Evolutionary conservation across 805 yeast species (phyloP).

Genomic region (Kluyveromyces dobzhanskii): DNA sequence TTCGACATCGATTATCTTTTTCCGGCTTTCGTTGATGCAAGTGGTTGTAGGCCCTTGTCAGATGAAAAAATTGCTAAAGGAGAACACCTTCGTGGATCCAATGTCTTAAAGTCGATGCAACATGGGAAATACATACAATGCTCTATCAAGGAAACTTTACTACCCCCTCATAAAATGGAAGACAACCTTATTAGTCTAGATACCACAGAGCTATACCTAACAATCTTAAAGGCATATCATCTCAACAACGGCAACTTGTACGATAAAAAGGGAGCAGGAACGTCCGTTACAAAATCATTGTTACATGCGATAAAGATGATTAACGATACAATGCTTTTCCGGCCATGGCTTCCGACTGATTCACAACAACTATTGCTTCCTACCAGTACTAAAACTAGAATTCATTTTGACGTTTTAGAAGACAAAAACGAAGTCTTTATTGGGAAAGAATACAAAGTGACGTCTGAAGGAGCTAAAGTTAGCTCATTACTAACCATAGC

Average conservation of each 20-base stretch:
- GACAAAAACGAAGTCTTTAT: conserved; percentile 12
- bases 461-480: conserved; percentile 14
- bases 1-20: conserved; percentile 36
- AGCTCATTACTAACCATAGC: conserved; percentile 1
- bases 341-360: conserved; percentile 38
- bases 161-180: background rate
- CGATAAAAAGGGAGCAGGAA: background rate
- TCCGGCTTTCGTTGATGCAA: conserved; percentile 38
- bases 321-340: conserved; percentile 34
- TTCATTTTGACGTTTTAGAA: conserved; percentile 15
- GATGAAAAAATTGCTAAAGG: conserved; percentile 27
- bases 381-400: conserved; percentile 14
- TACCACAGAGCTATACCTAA: background rate
- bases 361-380: conserved; percentile 17
- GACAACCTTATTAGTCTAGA: background rate
- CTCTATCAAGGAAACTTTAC: conserved; percentile 1
- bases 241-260: conserved; percentile 2
- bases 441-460: conserved; percentile 12
- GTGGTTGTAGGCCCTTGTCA: conserved; percentile 38
- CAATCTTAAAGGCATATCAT: conserved; percentile 3
- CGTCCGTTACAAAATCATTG: conserved; percentile 20
- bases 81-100: conserved; percentile 26
- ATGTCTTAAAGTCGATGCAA: conserved; percentile 32
- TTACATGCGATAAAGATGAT: conserved; percentile 32
- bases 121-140: conserved; percentile 29